Percentiles rank a stretch among this genome's conserved stretches.
phyloP scores from a whole-genome alignment of 1,284 basidiomycete species.

The Cutaneotrichosporon sp. region DNA sequence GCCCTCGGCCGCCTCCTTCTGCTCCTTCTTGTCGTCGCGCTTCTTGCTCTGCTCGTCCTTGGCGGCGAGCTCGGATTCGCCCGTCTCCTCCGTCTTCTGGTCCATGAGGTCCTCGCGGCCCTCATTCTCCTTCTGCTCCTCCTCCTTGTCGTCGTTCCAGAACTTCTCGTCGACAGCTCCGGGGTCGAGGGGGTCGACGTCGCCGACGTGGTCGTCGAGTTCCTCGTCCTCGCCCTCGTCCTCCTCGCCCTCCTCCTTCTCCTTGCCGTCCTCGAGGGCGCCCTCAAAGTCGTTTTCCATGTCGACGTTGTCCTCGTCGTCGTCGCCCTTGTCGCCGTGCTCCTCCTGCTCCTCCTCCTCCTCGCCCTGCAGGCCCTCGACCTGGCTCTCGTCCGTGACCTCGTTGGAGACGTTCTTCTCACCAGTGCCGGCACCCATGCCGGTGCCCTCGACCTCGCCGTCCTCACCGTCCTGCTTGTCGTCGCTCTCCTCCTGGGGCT shows the following conservation, averaged over 20 bases:
- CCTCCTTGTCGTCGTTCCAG: conserved; percentile 79
- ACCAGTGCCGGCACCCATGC: conserved; percentile 82
- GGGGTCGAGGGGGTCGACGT: conserved; percentile 84
- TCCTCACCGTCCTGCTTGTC: conserved; percentile 58
- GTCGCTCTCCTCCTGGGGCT: conserved; percentile 69
- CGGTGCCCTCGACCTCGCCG: conserved; percentile 66
- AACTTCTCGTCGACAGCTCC: conserved; percentile 92
- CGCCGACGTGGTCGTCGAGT: conserved; percentile 80
- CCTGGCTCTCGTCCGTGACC: conserved; percentile 92
- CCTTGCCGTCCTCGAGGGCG: conserved; percentile 72
- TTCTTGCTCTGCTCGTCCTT: conserved; percentile 62
- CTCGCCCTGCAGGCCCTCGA: conserved; percentile 85
- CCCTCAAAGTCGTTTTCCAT: conserved; percentile 70
- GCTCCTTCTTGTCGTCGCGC: conserved; percentile 47
- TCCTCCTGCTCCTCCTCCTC: conserved; percentile 58
- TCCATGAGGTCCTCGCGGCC: conserved; percentile 53
- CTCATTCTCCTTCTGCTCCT: conserved; percentile 54
- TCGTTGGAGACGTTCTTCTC: conserved; percentile 86
- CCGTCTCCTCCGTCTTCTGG: conserved; percentile 49
- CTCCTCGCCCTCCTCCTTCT: conserved; percentile 62
- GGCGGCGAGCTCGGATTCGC: conserved; percentile 71
- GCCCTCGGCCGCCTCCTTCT: conserved; percentile 36
- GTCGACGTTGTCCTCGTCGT: conserved; percentile 66
- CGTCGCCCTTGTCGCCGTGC: conserved; percentile 59
- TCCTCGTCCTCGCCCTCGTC: conserved; percentile 61